Conservation (phyloP, 805 yeast species). For the Barnettozyma vustinii region DNA sequence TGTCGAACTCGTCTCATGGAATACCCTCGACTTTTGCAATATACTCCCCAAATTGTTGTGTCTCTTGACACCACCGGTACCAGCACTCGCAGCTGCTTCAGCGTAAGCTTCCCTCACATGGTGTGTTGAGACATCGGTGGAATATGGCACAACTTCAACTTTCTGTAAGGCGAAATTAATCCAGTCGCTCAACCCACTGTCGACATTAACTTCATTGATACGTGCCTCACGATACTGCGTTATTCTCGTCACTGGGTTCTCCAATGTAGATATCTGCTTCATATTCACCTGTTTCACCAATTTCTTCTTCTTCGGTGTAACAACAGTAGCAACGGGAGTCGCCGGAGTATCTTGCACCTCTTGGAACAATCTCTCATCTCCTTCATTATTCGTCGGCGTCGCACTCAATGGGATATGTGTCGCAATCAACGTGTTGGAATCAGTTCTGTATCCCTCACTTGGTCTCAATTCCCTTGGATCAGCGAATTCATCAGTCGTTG, state of each 20-base stretch:
- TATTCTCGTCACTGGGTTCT: slow-evolving; percentile 39
- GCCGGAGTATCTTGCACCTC: slow-evolving; percentile 15
- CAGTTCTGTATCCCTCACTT: slow-evolving; percentile 20
- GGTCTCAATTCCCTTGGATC: not conserved
- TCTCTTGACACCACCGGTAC: slow-evolving; percentile 28
- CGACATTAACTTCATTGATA: slow-evolving; percentile 37
- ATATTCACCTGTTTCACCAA: slow-evolving; percentile 25
- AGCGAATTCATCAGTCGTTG: slow-evolving; percentile 8
- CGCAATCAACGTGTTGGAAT: slow-evolving; percentile 19
- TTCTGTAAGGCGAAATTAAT: slow-evolving; percentile 32
- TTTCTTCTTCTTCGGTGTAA: not conserved
- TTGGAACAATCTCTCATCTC: slow-evolving; percentile 4
- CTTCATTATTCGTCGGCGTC: slow-evolving; percentile 6
- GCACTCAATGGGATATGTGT: slow-evolving; percentile 22
- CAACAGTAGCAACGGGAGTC: not conserved
- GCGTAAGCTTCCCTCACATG: slow-evolving; percentile 60
- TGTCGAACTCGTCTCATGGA: slow-evolving; percentile 45
- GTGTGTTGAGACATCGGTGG: slow-evolving; percentile 27
- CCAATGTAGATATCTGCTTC: slow-evolving; percentile 35
- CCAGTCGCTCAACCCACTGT: slow-evolving; percentile 59
- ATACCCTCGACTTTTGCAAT: slow-evolving; percentile 43
- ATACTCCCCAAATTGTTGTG: slow-evolving; percentile 40
- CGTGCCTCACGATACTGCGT: slow-evolving; percentile 38
- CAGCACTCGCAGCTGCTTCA: slow-evolving; percentile 40
- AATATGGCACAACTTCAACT: slow-evolving; percentile 23